Evolutionary conservation across 176 grass and related monocot species (phyloP).

Genomic region (Juncus inflexus): DNA sequence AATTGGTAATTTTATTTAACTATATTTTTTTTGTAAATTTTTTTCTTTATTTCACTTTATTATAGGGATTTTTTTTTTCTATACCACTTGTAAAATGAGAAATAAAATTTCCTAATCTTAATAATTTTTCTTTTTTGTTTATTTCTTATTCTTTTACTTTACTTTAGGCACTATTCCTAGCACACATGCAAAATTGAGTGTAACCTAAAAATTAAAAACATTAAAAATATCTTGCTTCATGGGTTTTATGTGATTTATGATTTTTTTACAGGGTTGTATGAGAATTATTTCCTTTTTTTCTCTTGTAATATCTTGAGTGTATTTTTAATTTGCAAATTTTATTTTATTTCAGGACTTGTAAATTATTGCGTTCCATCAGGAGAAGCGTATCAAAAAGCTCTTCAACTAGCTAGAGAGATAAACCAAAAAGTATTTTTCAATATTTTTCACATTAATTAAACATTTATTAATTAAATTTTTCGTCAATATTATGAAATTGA

Average conservation of each 20-base stretch:
- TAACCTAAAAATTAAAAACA: no score
- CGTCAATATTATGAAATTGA: slow-evolving; percentile 3
- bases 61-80: neutral
- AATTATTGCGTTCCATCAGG: slow-evolving; percentile 81
- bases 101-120: no score
- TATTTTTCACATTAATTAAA: slow-evolving; percentile 4
- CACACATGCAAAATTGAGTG: no score
- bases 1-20: slow-evolving; percentile 32
- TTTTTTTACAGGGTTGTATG: neutral
- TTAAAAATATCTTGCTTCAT: no score
- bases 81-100: no score
- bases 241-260: no score
- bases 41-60: neutral
- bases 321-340: neutral
- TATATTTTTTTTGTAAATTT: slow-evolving; percentile 2
- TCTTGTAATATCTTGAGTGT: neutral
- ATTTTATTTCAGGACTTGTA: slow-evolving; percentile 51
- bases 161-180: no score
- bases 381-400: slow-evolving; percentile 58
- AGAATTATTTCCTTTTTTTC: neutral
- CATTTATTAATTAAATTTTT: neutral
- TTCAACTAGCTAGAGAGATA: slow-evolving; percentile 73
- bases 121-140: no score
- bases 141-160: no score
- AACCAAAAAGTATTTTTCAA: slow-evolving; percentile 53